phyloP scores from a whole-genome alignment of 164 flowering plant genomes.

The Macadamia tetraphylla region DNA sequence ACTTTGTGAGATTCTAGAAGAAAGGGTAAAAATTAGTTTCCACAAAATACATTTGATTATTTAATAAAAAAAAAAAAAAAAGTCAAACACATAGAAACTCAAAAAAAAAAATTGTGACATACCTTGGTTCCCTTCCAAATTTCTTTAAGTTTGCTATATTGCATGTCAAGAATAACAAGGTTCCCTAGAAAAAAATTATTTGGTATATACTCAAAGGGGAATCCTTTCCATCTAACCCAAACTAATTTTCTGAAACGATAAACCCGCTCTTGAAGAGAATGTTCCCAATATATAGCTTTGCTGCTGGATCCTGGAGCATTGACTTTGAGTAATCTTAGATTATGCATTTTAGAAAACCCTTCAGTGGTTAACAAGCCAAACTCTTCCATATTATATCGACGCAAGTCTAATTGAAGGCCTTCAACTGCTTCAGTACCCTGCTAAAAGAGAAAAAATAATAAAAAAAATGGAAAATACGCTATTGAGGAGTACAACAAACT shows the following conservation, averaged over 20 bases:
- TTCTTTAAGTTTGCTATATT: conserved; percentile 6
- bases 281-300: not conserved
- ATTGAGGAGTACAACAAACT: not conserved
- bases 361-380: not conserved
- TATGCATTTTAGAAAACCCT: conserved; percentile 12
- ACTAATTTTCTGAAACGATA: conserved; percentile 1
- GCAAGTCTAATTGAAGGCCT: conserved; percentile 1
- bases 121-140: conserved; percentile 7
- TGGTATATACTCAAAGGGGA: conserved; percentile 14
- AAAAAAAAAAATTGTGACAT: not conserved
- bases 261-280: not conserved
- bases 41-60: not conserved
- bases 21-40: not conserved
- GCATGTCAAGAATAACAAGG: not conserved
- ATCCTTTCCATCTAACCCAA: conserved; percentile 15
- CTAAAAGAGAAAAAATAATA: not conserved
- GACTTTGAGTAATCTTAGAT: conserved; percentile 14
- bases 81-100: no score
- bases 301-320: not conserved
- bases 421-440: conserved; percentile 9
- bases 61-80: not conserved
- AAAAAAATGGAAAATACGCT: not conserved
- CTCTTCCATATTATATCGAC: not conserved
- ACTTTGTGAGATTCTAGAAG: no score
- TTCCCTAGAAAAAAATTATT: conserved; percentile 2